These are phyloP conservation scores for Apium graveolens DNA, from an alignment of 129 eudicot species.

Conservation along the genomic window DNA sequence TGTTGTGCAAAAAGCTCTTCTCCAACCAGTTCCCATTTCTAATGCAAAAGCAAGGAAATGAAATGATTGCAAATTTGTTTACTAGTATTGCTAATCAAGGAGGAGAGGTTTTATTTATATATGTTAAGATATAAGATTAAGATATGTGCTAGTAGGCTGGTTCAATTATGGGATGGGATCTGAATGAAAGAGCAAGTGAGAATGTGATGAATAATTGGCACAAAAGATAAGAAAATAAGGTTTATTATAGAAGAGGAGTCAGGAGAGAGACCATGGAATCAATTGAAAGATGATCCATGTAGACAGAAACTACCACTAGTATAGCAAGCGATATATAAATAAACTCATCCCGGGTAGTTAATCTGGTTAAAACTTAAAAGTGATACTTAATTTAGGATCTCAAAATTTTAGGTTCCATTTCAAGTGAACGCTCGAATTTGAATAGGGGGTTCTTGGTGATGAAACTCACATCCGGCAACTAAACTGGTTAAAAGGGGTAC, in stretches of 20 bases:
- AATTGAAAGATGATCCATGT: conserved; percentile 8
- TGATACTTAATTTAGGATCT: too few relatives aligned
- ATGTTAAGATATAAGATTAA: background rate
- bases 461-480: too few relatives aligned
- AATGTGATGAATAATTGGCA: background rate
- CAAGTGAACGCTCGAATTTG: too few relatives aligned
- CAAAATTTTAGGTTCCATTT: too few relatives aligned
- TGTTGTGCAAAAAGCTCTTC: conserved; percentile 85
- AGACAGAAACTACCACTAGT: background rate
- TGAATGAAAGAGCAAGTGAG: conserved; percentile 9
- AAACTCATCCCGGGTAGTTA: too few relatives aligned
- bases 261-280: conserved; percentile 22
- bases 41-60: background rate
- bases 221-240: background rate
- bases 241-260: background rate
- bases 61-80: background rate
- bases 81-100: background rate
- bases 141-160: background rate
- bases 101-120: background rate
- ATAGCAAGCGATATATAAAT: background rate
- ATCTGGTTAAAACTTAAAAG: too few relatives aligned
- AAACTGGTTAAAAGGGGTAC: too few relatives aligned
- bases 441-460: too few relatives aligned
- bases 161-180: conserved; percentile 15
- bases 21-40: conserved; percentile 90